Percentiles rank a stretch among this genome's conserved stretches.
phyloP scores from a whole-genome alignment of 345 rosid species.

The Punica granatum region DNA sequence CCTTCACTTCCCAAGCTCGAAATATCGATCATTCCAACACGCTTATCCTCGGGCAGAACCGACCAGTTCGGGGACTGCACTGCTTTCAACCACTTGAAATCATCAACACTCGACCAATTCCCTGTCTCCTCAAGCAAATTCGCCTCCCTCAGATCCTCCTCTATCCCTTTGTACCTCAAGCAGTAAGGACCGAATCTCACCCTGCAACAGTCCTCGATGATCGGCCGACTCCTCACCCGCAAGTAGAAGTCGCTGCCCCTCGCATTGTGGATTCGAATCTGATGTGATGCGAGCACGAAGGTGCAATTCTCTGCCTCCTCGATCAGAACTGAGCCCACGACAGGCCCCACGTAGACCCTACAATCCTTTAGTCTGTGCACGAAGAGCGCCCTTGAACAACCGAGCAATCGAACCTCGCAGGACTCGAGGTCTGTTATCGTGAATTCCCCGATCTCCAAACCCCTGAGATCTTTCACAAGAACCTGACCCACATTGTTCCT shows the following conservation, averaged over 20 bases:
- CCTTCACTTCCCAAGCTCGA: background rate
- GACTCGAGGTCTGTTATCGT: constrained; percentile 59
- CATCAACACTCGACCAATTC: constrained; percentile 77
- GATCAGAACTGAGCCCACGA: constrained; percentile 69
- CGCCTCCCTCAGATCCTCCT: constrained; percentile 49
- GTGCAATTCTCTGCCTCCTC: constrained; percentile 64
- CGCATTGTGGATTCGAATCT: constrained; percentile 70
- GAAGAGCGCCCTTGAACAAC: constrained; percentile 48
- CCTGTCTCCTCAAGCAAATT: constrained; percentile 55
- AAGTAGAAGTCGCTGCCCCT: constrained; percentile 58
- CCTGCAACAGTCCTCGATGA: constrained; percentile 62
- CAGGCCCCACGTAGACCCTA: constrained; percentile 56
- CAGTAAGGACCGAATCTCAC: constrained; percentile 73
- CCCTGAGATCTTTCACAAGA: constrained; percentile 38
- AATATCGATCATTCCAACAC: constrained; percentile 32
- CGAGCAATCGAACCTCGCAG: constrained; percentile 52
- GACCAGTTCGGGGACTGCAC: constrained; percentile 82
- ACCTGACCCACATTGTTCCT: constrained; percentile 38
- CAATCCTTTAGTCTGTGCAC: constrained; percentile 49
- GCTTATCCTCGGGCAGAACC: constrained; percentile 48
- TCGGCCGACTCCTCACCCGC: constrained; percentile 82
- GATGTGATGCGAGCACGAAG: constrained; percentile 73
- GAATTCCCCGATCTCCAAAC: constrained; percentile 58
- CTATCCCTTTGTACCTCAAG: constrained; percentile 66
- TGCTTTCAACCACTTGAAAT: constrained; percentile 85